phyloP scores from a whole-genome alignment of 2,329 filamentous ascomycete genomes.

The Lizonia empirigonia region DNA sequence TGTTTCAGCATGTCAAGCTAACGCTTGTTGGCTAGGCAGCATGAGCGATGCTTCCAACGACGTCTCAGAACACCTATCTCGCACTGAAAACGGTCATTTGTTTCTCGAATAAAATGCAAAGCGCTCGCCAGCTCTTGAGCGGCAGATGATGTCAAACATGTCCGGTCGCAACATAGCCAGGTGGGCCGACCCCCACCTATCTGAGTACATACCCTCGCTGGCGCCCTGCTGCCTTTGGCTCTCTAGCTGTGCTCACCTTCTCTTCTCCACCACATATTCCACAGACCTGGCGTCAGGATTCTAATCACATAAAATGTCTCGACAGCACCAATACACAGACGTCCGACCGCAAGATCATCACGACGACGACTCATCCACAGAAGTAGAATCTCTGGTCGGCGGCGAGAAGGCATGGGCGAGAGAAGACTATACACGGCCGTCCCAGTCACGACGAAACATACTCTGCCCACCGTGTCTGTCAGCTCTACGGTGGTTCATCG shows the following conservation, averaged over 20 bases:
- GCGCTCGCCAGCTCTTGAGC: slow-evolving; percentile 20
- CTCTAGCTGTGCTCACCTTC: slow-evolving; percentile 38
- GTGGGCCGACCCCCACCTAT: slow-evolving; percentile 18
- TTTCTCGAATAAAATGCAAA: slow-evolving; percentile 8
- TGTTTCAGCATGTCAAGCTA: slow-evolving; percentile 36
- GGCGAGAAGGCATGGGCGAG: slow-evolving; percentile 35
- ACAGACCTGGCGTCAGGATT: slow-evolving; percentile 30
- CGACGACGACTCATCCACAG: slow-evolving; percentile 42
- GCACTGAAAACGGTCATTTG: slow-evolving; percentile 10
- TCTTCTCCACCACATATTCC: slow-evolving; percentile 11
- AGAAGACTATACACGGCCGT: slow-evolving; percentile 26
- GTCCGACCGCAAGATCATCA: slow-evolving; percentile 31
- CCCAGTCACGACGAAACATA: slow-evolving; percentile 27
- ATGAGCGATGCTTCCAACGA: slow-evolving; percentile 19
- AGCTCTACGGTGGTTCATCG: slow-evolving; percentile 37
- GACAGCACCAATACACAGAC: slow-evolving; percentile 40
- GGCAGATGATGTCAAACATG: slow-evolving; percentile 27
- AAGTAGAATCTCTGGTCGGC: slow-evolving; percentile 42
- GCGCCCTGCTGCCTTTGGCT: slow-evolving; percentile 25
- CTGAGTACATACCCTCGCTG: slow-evolving; percentile 23
- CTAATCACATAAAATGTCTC: slow-evolving; percentile 31
- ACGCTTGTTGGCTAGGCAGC: slow-evolving; percentile 27
- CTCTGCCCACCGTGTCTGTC: slow-evolving; percentile 18
- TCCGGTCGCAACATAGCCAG: slow-evolving; percentile 21
- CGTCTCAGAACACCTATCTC: slow-evolving; percentile 23